Conservation (phyloP, 495 filamentous ascomycete genomes). For the Neurospora terricola region DNA sequence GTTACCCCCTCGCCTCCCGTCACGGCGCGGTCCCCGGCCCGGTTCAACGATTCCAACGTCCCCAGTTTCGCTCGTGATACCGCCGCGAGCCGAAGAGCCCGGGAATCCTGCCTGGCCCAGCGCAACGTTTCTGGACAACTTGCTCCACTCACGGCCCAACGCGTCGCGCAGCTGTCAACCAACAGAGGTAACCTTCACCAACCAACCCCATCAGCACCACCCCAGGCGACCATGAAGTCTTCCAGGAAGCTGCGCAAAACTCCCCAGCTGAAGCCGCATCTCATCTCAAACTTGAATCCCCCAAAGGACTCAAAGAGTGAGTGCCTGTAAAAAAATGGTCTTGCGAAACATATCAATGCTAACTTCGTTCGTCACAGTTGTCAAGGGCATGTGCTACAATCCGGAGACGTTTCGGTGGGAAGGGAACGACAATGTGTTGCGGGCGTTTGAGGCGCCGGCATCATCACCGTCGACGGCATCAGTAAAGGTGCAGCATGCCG, state of each 20-base stretch:
- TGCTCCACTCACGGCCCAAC: conserved; percentile 60
- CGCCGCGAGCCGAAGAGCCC: conserved; percentile 77
- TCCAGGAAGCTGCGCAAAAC: conserved; percentile 46
- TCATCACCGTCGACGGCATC: conserved; percentile 39
- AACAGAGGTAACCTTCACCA: conserved; percentile 29
- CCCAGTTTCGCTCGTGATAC: conserved; percentile 93
- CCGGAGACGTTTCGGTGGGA: conserved; percentile 79
- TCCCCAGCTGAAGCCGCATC: conserved; percentile 41
- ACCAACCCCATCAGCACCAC: conserved; percentile 15
- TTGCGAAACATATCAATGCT: conserved; percentile 3
- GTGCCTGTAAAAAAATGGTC: conserved; percentile 4
- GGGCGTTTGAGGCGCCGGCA: conserved; percentile 56
- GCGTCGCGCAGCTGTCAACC: conserved; percentile 63
- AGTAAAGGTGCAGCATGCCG: conserved; percentile 28
- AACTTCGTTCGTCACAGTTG: conserved; percentile 40
- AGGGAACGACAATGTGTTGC: conserved; percentile 80
- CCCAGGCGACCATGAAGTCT: conserved; percentile 29
- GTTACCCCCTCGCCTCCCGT: conserved; percentile 42
- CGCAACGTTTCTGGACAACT: conserved; percentile 46
- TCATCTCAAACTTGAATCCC: conserved; percentile 40
- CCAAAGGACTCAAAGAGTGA: conserved; percentile 38
- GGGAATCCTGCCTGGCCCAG: conserved; percentile 69
- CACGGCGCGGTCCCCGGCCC: conserved; percentile 44
- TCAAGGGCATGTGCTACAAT: conserved; percentile 95
- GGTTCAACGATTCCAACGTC: conserved; percentile 36